Evolutionary conservation across 495 filamentous ascomycete species (phyloP).

Genomic region (Hyaloscypha bicolor): DNA sequence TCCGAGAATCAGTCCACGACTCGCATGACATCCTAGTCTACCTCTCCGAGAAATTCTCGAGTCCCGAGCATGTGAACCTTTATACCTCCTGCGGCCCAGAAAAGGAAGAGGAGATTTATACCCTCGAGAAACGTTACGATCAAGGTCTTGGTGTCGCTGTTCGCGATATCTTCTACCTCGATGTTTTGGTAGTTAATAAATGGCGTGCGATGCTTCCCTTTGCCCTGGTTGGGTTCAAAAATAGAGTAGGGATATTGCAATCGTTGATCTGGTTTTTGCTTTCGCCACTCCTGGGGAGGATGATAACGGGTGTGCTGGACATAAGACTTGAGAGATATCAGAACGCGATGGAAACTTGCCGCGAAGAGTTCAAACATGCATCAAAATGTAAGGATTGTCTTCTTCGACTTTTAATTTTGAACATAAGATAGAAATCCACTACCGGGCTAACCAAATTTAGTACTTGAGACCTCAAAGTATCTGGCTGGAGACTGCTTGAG

Average conservation of each 20-base stretch:
- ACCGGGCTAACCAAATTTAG: conserved; percentile 1
- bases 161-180: conserved; percentile 13
- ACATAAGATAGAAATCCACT: background rate
- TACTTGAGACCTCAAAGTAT: conserved; percentile 17
- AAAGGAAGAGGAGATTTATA: conserved; percentile 15
- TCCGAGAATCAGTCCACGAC: conserved; percentile 20
- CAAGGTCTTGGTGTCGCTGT: conserved; percentile 11
- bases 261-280: conserved; percentile 20
- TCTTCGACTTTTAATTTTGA: too few species aligned
- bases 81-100: conserved; percentile 16
- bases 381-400: conserved; percentile 12
- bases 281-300: conserved; percentile 16
- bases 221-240: conserved; percentile 17
- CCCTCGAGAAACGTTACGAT: conserved; percentile 17
- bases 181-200: conserved; percentile 9
- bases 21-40: conserved; percentile 19
- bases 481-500: conserved; percentile 16
- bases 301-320: conserved; percentile 9
- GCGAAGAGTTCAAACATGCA: conserved; percentile 9
- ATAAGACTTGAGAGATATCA: conserved; percentile 8
- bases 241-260: conserved; percentile 14
- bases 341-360: conserved; percentile 11
- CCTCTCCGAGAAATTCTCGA: conserved; percentile 22
- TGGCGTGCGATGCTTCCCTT: conserved; percentile 20
- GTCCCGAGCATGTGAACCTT: conserved; percentile 13